Base-by-base conservation (phyloP, 139 green algal species). In the Chlamydomonas sp. region DNA sequence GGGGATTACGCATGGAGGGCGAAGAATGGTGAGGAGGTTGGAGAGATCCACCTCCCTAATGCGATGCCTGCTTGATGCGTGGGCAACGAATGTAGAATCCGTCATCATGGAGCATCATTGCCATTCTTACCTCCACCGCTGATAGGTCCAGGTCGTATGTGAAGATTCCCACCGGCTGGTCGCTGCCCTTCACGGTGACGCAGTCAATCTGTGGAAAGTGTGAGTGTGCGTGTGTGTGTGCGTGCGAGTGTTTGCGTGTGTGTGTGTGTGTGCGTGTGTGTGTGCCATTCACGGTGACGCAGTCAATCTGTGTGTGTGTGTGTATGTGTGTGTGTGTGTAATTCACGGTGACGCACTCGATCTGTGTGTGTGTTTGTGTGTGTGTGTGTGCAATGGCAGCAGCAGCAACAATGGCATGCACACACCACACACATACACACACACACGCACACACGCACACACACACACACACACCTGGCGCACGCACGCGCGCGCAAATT, bases 181-280 rank as follows among this genome's bases (percentile, higher is more conserved):
- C 86, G 72, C 82, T 91, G 74, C 93, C 93, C 73, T 97, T 97
- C 28, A 98, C 91, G 0, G 83, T 94, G 4, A 98, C 90, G 43
- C 77, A 81, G 80, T 98, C 93, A 26, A 98, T 88, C 72, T 94
- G 85, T n/a, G 91, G 85, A 29, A 87, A 79, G 48, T 84, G 71
- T 0, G 37, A 38, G 5, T 4, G 47, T 58, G 29, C 22, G 37
- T 8, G 16, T n/a, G n/a, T n/a, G n/a, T n/a, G n/a, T n/a, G n/a
- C n/a, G n/a, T n/a, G n/a, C n/a, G n/a, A n/a, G n/a, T n/a, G n/a
- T n/a, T n/a, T n/a, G n/a, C n/a, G n/a, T n/a, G n/a, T n/a, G n/a
- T n/a, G n/a, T n/a, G n/a, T n/a, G n/a, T n/a, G n/a, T n/a, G n/a
- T n/a, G n/a, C n/a, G n/a, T n/a, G n/a, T n/a, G n/a, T n/a, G n/a